phyloP scores from a whole-genome alignment of 2,329 filamentous ascomycete species.

The Botryotinia convoluta region DNA sequence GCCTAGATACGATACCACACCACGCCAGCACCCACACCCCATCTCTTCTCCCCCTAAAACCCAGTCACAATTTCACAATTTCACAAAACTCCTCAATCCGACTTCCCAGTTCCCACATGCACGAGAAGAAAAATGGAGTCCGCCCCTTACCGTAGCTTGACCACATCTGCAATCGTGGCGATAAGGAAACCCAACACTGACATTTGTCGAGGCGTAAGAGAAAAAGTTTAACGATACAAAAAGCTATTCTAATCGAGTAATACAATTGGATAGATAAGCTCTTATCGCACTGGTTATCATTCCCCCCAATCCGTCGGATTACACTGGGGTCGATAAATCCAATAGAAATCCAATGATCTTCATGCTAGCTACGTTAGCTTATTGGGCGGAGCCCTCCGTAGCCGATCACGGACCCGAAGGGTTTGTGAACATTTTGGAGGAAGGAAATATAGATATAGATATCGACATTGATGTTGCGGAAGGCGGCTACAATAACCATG shows the following conservation, averaged over 20 bases:
- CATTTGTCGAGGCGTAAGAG: not conserved
- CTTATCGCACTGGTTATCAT: constrained; percentile 5
- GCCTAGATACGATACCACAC: not conserved
- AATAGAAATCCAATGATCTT: not conserved
- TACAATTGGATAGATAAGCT: constrained; percentile 14
- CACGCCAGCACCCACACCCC: not conserved
- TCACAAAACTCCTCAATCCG: not conserved
- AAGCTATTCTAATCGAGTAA: constrained; percentile 1
- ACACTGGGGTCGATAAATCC: not conserved
- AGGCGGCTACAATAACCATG: not conserved
- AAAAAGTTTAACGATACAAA: not conserved
- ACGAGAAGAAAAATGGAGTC: constrained; percentile 3
- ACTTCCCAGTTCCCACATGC: not conserved
- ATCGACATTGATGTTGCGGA: not conserved
- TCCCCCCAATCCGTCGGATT: not conserved
- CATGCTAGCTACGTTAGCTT: not conserved
- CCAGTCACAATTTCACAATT: not conserved
- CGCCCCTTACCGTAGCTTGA: not conserved
- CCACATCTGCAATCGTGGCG: not conserved
- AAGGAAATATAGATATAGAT: not conserved
- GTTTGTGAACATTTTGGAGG: not conserved
- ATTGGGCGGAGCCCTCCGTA: constrained; percentile 9
- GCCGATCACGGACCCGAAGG: constrained; percentile 8
- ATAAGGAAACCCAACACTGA: not conserved
- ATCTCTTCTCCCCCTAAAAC: not conserved